A percentile compares a stretch with the other conserved stretches of the same genome.
These are phyloP conservation scores for Trichoderma simmonsii DNA, from an alignment of 2,329 filamentous ascomycete genomes.

Conservation along the genomic window DNA sequence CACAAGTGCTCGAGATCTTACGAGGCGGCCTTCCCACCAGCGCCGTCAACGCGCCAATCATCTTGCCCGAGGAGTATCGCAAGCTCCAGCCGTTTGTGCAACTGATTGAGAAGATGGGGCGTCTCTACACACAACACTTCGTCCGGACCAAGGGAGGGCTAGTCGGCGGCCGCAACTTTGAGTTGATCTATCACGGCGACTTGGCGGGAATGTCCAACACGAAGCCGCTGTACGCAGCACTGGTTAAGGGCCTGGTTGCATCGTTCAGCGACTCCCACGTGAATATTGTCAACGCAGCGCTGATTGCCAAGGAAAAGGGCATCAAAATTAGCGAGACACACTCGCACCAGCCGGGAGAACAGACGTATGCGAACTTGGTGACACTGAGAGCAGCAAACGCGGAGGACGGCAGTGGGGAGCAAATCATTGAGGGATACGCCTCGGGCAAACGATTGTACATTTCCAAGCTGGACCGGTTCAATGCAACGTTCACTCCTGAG, in stretches of 20 bases:
- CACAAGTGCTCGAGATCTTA: conserved; percentile 72
- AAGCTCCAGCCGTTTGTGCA: conserved; percentile 74
- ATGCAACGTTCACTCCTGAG: conserved; percentile 68
- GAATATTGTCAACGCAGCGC: conserved; percentile 78
- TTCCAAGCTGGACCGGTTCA: conserved; percentile 69
- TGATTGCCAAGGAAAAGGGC: conserved; percentile 73
- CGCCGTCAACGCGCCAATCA: conserved; percentile 78
- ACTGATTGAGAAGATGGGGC: conserved; percentile 76
- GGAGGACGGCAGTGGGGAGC: conserved; percentile 33
- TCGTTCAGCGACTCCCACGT: conserved; percentile 68
- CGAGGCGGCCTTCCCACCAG: conserved; percentile 69
- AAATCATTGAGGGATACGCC: conserved; percentile 64
- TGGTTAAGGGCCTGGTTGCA: conserved; percentile 72
- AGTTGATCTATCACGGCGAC: conserved; percentile 74
- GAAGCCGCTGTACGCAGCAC: conserved; percentile 72
- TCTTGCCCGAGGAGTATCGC: conserved; percentile 75
- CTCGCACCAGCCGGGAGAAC: conserved; percentile 57
- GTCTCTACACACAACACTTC: conserved; percentile 75
- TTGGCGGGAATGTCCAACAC: conserved; percentile 70
- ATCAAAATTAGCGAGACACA: conserved; percentile 74
- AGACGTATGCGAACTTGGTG: conserved; percentile 67
- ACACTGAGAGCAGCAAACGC: conserved; percentile 61
- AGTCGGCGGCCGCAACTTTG: conserved; percentile 65
- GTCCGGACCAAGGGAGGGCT: conserved; percentile 40
- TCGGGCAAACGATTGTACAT: conserved; percentile 65